Base-by-base conservation (phyloP, 257 asterid genomes). In the Coffea eugenioides region DNA sequence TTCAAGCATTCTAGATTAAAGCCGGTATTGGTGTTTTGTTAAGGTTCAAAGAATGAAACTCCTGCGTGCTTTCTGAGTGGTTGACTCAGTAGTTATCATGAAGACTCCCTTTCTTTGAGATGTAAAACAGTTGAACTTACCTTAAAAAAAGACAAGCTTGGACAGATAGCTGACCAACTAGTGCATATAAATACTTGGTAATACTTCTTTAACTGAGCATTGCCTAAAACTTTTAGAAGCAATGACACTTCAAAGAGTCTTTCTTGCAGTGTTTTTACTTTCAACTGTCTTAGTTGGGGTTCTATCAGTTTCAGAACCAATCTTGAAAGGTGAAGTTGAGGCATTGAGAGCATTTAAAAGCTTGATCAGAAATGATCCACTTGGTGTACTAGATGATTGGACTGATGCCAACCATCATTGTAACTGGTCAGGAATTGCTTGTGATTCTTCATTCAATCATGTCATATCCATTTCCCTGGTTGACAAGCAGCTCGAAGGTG, bases 351-450 rank as follows among this genome's bases (percentile, higher is more conserved):
- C 90, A 48, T 90, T 94, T 94, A 92, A 85, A 80, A 75, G 39
- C 73, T 86, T 89, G 9, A 76, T 92, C 77, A 67, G 79, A 36
- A 27, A 23, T 8, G 97, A 94, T 82, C 94, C 97, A 4, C 43
- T 74, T 0, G 81, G 86, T n/a, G 87, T 82, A 56, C 88, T 94
- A 18, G 80, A 75, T 45, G 90, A 84, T 77, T 94, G 98, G 98
- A 89, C 59, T 41, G 80, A 74, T 62, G 71, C 89, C 77, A 74
- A 43, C 61, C 92, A 83, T 48, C 90, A 91, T 75, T 93, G 98
- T 87, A 94, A 88, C 85, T 92, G 98, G 97, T 73, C 94, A 10
- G 96, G 97, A 45, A 85, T 94, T 20, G 69, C 80, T 0, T 92
- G 98, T 43, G 87, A 90, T 75, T 79, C 89, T 7, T 76, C 78